A percentile compares a stretch with the other conserved stretches of the same genome.
These are phyloP conservation scores for Calamus simplicifolius DNA, from an alignment of 176 grass and related monocot genomes.

Conservation along the genomic window DNA sequence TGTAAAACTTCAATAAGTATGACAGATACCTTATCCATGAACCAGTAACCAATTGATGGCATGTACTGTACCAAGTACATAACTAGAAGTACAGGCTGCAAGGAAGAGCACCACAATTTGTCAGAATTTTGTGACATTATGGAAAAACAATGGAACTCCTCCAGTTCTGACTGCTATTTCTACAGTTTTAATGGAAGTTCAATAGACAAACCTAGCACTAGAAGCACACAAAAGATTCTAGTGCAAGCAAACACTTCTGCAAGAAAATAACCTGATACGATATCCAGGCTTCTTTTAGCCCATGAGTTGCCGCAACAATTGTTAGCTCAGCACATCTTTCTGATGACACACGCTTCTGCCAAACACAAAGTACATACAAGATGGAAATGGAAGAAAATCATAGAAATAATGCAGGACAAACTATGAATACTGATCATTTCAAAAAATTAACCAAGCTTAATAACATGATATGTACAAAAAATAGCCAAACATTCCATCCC, in stretches of 20 bases:
- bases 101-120: slow-evolving; percentile 4
- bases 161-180: too few species aligned
- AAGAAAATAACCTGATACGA: slow-evolving; percentile 75
- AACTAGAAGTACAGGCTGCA: slow-evolving; percentile 83
- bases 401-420: too few species aligned
- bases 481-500: too few species aligned
- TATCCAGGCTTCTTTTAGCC: slow-evolving; percentile 96
- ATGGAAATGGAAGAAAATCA: too few species aligned
- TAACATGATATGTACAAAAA: too few species aligned
- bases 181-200: too few species aligned
- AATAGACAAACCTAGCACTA: background rate
- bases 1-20: slow-evolving; percentile 6
- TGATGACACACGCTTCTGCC: slow-evolving; percentile 65
- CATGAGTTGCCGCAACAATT: slow-evolving; percentile 88
- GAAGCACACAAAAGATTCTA: background rate
- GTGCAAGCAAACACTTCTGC: background rate
- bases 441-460: too few species aligned
- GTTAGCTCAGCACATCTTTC: slow-evolving; percentile 91
- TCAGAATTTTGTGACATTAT: too few species aligned
- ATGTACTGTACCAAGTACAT: slow-evolving; percentile 95
- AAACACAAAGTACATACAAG: too few species aligned
- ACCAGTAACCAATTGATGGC: slow-evolving; percentile 75
- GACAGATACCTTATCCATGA: slow-evolving; percentile 85
- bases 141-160: too few species aligned
- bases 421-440: too few species aligned